Evolutionary conservation across 176 grass and related monocot species (phyloP).

Genomic region (Triticum monococcum): DNA sequence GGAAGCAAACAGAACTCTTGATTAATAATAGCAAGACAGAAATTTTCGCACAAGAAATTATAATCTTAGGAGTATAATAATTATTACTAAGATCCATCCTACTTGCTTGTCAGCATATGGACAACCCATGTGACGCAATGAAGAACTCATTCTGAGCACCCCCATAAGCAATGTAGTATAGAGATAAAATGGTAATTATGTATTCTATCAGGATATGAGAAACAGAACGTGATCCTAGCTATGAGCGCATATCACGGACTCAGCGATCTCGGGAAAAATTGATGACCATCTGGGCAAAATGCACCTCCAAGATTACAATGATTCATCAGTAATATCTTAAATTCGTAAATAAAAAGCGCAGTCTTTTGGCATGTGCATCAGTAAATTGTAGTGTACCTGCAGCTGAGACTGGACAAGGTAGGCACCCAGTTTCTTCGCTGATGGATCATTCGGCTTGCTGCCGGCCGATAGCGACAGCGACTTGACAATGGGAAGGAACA

Average conservation of each 20-base stretch:
- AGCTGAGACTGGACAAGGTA: slow-evolving; percentile 90
- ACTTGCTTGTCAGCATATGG: neutral
- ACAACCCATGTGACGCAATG: neutral
- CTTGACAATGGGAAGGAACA: slow-evolving; percentile 89
- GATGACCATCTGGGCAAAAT: neutral
- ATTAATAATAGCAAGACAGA: neutral
- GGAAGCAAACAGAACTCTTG: neutral
- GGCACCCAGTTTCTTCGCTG: slow-evolving; percentile 68
- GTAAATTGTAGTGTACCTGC: slow-evolving; percentile 49
- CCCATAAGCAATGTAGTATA: neutral
- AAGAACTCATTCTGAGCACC: neutral
- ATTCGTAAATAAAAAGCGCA: neutral
- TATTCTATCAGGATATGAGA: neutral
- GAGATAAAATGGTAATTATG: neutral
- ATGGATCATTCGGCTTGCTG: slow-evolving; percentile 71
- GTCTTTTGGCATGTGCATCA: neutral
- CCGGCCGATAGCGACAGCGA: slow-evolving; percentile 79
- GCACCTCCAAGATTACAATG: neutral
- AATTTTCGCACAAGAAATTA: neutral
- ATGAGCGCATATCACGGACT: neutral
- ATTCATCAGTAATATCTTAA: slow-evolving; percentile 11
- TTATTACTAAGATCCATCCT: neutral
- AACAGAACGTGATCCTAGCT: neutral
- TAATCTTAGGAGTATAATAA: neutral
- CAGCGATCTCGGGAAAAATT: neutral